These are phyloP conservation scores for Fraxinus paxiana DNA, from an alignment of 305 asterid genomes.

Conservation along the genomic window DNA sequence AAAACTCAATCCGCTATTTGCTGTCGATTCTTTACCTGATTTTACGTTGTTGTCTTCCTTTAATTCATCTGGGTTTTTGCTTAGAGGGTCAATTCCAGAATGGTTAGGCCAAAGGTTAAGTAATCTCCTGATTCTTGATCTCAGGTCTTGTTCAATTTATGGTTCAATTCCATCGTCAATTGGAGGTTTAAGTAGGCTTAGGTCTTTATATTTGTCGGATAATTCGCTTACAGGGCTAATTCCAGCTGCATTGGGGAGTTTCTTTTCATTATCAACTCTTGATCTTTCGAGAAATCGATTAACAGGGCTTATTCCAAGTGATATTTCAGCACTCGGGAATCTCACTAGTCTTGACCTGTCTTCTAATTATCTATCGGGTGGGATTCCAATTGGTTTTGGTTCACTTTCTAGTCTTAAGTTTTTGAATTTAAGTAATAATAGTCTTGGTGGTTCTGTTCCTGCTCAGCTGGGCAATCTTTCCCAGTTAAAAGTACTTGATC, in stretches of 20 bases:
- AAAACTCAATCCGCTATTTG: conserved; percentile 30
- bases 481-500: conserved; percentile 46
- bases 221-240: conserved; percentile 44
- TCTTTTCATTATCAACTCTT: conserved; percentile 29
- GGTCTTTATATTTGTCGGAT: conserved; percentile 23
- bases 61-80: conserved; percentile 42
- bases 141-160: conserved; percentile 37
- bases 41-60: conserved; percentile 25
- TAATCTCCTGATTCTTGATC: conserved; percentile 42
- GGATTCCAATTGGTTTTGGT: conserved; percentile 43
- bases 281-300: conserved; percentile 40
- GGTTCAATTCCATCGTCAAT: conserved; percentile 46
- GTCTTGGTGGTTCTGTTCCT: conserved; percentile 51
- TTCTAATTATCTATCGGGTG: conserved; percentile 51
- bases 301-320: conserved; percentile 40
- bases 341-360: conserved; percentile 57
- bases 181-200: conserved; percentile 31
- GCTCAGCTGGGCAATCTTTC: conserved; percentile 50
- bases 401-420: conserved; percentile 35
- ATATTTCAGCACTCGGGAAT: conserved; percentile 38
- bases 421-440: conserved; percentile 52
- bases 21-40: conserved; percentile 33
- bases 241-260: conserved; percentile 36
- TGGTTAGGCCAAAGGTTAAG: conserved; percentile 34
- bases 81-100: conserved; percentile 38